A percentile compares a stretch with the other conserved stretches of the same genome.
phyloP scores from a whole-genome alignment of 306 rosid genomes.

The Nissolia schottii region DNA sequence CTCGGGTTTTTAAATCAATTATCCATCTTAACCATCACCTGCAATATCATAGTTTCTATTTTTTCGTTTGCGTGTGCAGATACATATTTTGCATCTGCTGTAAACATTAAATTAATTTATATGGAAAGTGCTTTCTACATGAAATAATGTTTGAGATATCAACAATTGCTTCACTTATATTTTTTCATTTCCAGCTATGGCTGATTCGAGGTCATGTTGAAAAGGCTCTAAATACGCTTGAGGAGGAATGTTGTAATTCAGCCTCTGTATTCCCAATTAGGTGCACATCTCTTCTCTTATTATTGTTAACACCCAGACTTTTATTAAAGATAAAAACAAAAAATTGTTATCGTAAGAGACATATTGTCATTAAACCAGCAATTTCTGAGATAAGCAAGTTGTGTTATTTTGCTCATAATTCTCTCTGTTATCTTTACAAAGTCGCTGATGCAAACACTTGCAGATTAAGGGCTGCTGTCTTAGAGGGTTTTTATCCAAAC shows the following conservation, averaged over 20 bases:
- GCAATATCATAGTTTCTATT: background rate
- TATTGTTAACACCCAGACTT: background rate
- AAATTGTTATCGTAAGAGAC: no score
- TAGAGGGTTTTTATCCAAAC: slow-evolving; percentile 49
- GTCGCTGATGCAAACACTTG: slow-evolving; percentile 13
- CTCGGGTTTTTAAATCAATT: slow-evolving; percentile 12
- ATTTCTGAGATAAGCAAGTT: background rate
- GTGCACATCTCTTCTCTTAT: slow-evolving; percentile 36
- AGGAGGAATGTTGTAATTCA: slow-evolving; percentile 45
- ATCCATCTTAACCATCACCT: background rate
- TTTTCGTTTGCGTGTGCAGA: background rate
- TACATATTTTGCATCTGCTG: slow-evolving; percentile 1
- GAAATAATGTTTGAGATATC: background rate
- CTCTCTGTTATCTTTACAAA: slow-evolving; percentile 8
- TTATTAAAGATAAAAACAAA: no score
- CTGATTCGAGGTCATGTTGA: slow-evolving; percentile 69
- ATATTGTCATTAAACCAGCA: background rate
- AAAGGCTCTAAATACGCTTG: slow-evolving; percentile 49
- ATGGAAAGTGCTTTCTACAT: background rate
- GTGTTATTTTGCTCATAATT: background rate
- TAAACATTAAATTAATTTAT: background rate
- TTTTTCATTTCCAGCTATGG: slow-evolving; percentile 45
- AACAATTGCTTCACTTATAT: slow-evolving; percentile 7
- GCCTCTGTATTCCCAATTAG: slow-evolving; percentile 45
- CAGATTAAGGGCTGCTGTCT: slow-evolving; percentile 62